Conservation (phyloP, 2,329 filamentous ascomycete species). For the Penicillium sumatraense region DNA sequence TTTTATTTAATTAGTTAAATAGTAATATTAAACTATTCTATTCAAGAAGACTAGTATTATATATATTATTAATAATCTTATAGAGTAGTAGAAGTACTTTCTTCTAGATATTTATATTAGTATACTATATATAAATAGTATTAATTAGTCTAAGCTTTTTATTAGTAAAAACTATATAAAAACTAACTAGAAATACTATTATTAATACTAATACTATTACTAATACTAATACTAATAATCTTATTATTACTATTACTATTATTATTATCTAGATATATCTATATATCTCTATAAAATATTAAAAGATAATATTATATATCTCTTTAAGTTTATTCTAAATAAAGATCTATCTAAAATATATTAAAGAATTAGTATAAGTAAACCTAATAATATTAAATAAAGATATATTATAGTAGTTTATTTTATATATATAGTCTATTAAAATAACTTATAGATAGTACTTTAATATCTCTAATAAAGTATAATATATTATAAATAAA, state of each 20-base stretch:
- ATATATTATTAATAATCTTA: too few species aligned
- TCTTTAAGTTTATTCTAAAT: not conserved
- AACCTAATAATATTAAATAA: not conserved
- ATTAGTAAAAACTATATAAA: too few species aligned
- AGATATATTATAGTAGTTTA: not conserved
- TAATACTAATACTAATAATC: not conserved
- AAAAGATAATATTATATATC: not conserved
- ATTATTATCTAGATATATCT: not conserved
- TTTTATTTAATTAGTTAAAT: too few species aligned
- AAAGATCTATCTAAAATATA: not conserved
- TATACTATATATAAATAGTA: too few species aligned
- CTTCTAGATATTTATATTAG: too few species aligned
- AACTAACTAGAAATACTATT: not conserved
- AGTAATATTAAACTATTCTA: too few species aligned
- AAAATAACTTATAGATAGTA: slow-evolving; percentile 20
- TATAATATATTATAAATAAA: not conserved
- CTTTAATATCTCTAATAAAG: not conserved
- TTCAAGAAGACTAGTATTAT: too few species aligned
- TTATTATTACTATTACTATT: not conserved
- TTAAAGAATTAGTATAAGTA: too few species aligned
- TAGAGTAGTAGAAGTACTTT: too few species aligned
- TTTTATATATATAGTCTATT: not conserved
- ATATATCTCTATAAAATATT: not conserved
- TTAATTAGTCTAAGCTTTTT: too few species aligned
- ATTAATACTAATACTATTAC: too few species aligned